Evolutionary conservation across 495 filamentous ascomycete genomes (phyloP).

Genomic region (Durotheca rogersii): DNA sequence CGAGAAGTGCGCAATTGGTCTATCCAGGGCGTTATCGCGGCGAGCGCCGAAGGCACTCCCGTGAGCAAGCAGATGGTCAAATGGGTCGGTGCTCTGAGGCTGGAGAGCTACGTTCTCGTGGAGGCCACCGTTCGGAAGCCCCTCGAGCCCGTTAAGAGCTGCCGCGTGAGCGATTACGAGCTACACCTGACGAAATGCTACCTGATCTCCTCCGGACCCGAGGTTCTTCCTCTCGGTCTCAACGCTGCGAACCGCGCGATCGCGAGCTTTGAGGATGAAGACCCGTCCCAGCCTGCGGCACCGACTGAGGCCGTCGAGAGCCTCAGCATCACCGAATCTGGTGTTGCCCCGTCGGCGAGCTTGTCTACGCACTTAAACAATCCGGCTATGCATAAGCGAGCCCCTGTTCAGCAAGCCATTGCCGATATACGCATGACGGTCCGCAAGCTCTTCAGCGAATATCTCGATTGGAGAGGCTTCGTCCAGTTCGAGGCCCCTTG

Average conservation of each 20-base stretch:
- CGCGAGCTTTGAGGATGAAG: constrained; percentile 63
- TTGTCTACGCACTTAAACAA: constrained; percentile 81
- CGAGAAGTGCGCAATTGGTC: constrained; percentile 74
- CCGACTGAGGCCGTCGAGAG: constrained; percentile 59
- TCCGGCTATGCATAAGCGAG: constrained; percentile 85
- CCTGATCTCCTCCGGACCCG: constrained; percentile 60
- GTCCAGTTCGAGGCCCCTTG: constrained; percentile 88
- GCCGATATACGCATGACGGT: constrained; percentile 76
- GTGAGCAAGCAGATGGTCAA: constrained; percentile 90
- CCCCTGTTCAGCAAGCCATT: constrained; percentile 85
- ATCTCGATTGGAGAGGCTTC: constrained; percentile 73
- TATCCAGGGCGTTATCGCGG: constrained; percentile 72
- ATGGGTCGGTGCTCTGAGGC: constrained; percentile 73
- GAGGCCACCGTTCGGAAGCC: constrained; percentile 81
- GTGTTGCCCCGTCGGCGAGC: constrained; percentile 60
- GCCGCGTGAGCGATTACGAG: constrained; percentile 72
- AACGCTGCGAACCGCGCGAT: constrained; percentile 67
- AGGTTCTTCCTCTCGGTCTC: constrained; percentile 66
- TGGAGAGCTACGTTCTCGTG: constrained; percentile 80
- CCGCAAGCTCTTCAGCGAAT: constrained; percentile 75
- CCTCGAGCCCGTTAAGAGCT: constrained; percentile 77
- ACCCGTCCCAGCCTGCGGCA: constrained; percentile 51
- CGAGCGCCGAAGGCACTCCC: constrained; percentile 51
- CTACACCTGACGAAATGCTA: constrained; percentile 85
- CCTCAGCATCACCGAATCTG: constrained; percentile 33